Percentiles rank a stretch among this genome's conserved stretches.
These are phyloP conservation scores for Purshia tridentata DNA, from an alignment of 306 rosid genomes.

Conservation along the genomic window DNA sequence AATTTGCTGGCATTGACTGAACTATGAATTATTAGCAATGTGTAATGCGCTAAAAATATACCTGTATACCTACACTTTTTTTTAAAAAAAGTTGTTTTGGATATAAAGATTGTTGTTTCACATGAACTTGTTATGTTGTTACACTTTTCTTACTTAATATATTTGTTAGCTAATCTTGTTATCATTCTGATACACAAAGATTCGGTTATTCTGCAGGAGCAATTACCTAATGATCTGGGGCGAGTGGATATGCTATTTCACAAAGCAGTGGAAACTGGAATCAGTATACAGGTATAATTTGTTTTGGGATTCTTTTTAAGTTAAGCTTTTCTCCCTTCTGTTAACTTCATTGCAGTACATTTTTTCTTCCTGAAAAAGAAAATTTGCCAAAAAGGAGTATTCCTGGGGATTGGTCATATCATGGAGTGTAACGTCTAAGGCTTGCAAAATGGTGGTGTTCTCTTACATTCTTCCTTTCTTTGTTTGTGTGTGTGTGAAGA, in stretches of 20 bases:
- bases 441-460: neutral
- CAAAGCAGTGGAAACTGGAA: constrained; percentile 70
- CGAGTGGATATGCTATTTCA: constrained; percentile 81
- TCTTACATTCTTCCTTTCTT: neutral
- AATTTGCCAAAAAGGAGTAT: neutral
- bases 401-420: neutral
- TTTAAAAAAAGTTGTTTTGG: too few species aligned
- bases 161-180: constrained; percentile 19
- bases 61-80: too few species aligned
- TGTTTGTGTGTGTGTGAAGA: neutral
- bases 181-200: constrained; percentile 6
- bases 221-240: constrained; percentile 69
- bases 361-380: neutral
- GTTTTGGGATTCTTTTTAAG: neutral
- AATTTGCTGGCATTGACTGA: neutral
- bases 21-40: neutral
- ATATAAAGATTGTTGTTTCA: neutral
- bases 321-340: neutral
- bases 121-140: neutral
- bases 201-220: constrained; percentile 61
- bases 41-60: neutral
- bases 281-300: constrained; percentile 67
- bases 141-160: neutral
- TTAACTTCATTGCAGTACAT: neutral
- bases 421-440: neutral